phyloP scores from a whole-genome alignment of 139 green algal species.

The Chlamydomonas eustigma region DNA sequence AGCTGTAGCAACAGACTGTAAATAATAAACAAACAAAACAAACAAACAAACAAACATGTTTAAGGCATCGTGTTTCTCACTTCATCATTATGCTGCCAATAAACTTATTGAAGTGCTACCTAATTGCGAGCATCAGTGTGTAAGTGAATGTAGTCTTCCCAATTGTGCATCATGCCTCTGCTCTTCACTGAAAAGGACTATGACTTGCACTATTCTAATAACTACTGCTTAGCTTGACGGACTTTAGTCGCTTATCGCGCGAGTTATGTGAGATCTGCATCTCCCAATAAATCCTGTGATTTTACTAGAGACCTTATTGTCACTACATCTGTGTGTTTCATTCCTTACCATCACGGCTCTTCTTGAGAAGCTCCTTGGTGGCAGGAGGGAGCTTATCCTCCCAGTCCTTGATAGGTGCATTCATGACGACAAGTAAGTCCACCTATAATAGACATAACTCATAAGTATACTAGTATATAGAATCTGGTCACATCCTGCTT shows the following conservation, averaged over 20 bases:
- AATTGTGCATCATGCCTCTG: not conserved
- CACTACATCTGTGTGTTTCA: not conserved
- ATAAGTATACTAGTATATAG: too few species aligned
- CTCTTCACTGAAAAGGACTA: not conserved
- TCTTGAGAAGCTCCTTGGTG: not conserved
- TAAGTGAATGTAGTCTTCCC: too few species aligned
- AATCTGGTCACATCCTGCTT: too few species aligned
- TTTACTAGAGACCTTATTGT: not conserved
- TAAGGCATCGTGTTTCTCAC: too few species aligned
- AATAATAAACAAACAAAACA: too few species aligned
- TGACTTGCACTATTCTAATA: not conserved
- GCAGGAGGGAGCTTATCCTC: not conserved
- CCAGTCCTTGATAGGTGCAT: not conserved
- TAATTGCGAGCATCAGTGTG: too few species aligned
- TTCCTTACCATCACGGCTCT: not conserved
- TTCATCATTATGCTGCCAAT: too few species aligned
- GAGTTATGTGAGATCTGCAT: not conserved
- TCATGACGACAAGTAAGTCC: constrained; percentile 6
- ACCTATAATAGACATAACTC: not conserved
- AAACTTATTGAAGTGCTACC: too few species aligned
- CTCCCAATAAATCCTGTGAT: not conserved
- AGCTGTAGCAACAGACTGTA: too few species aligned
- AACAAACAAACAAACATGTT: too few species aligned
- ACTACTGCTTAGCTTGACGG: not conserved
- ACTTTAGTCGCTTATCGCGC: not conserved